Conservation (phyloP, 192 early-diverging fungal species). For the Cetraspora pellucida region DNA sequence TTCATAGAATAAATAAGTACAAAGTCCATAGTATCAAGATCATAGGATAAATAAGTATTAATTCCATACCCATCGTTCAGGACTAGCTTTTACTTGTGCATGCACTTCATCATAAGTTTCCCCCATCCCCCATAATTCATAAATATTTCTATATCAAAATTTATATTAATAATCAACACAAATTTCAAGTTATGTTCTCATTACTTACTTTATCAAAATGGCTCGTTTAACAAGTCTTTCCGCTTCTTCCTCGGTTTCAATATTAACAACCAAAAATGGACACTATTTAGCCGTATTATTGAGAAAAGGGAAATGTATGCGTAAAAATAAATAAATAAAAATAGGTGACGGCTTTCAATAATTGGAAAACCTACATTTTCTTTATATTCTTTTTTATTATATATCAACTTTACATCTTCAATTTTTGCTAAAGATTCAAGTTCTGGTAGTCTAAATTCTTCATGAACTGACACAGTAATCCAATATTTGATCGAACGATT, state of each 20-base stretch:
- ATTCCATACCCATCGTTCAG: conserved; percentile 58
- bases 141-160: conserved; percentile 58
- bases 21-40: background rate
- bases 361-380: conserved; percentile 61
- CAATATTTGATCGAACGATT: conserved; percentile 13
- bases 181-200: background rate
- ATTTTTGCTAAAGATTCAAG: conserved; percentile 80
- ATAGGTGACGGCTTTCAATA: background rate
- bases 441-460: conserved; percentile 80
- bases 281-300: conserved; percentile 47
- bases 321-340: background rate
- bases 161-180: background rate
- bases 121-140: conserved; percentile 77
- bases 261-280: conserved; percentile 79
- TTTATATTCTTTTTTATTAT: conserved; percentile 62
- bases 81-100: conserved; percentile 54
- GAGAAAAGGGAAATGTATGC: too few species aligned
- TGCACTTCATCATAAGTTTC: conserved; percentile 64
- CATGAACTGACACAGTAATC: conserved; percentile 49
- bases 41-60: background rate
- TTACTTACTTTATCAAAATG: conserved; percentile 77
- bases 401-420: conserved; percentile 69
- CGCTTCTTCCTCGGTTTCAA: conserved; percentile 72
- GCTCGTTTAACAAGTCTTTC: conserved; percentile 73
- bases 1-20: background rate